phyloP scores from a whole-genome alignment of 2,329 filamentous ascomycete genomes.

The Knoxdaviesia proteae region DNA sequence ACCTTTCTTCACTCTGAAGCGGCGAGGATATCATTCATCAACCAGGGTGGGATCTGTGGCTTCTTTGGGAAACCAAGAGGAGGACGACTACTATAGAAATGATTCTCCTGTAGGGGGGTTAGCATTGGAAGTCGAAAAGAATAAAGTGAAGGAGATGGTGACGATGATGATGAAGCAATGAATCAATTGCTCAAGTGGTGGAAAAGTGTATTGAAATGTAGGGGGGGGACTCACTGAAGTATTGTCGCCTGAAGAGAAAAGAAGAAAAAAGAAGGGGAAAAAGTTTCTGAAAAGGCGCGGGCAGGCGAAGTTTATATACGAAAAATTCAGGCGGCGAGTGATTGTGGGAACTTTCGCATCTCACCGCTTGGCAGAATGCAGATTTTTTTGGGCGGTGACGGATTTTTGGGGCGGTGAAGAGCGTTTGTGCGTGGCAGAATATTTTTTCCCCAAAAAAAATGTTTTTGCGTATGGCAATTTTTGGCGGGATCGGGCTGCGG shows the following conservation, averaged over 20 bases:
- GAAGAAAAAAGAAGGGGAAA: constrained; percentile 29
- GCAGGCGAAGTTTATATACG: constrained; percentile 19
- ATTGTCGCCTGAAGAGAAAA: constrained; percentile 39
- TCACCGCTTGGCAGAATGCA: constrained; percentile 8
- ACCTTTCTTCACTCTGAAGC: constrained; percentile 60
- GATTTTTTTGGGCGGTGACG: constrained; percentile 4
- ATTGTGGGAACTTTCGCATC: constrained; percentile 7
- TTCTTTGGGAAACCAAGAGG: constrained; percentile 81
- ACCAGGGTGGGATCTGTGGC: constrained; percentile 89
- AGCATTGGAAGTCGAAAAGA: constrained; percentile 4
- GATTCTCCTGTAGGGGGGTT: constrained; percentile 43
- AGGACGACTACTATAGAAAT: constrained; percentile 95
- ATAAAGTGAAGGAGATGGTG: not conserved
- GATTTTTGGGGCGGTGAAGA: not conserved
- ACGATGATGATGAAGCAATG: no score
- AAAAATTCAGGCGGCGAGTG: constrained; percentile 1
- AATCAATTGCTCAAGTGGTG: no score
- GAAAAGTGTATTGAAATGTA: constrained; percentile 6
- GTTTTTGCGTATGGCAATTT: no score
- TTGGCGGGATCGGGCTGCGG: no score
- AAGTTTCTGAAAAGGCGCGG: constrained; percentile 12
- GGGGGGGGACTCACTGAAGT: constrained; percentile 28
- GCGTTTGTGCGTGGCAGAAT: not conserved
- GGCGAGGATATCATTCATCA: constrained; percentile 81
- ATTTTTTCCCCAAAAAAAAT: no score